These are phyloP conservation scores for Phalaenopsis hybrid DNA, from an alignment of 116 monocot species.

Conservation along the genomic window DNA sequence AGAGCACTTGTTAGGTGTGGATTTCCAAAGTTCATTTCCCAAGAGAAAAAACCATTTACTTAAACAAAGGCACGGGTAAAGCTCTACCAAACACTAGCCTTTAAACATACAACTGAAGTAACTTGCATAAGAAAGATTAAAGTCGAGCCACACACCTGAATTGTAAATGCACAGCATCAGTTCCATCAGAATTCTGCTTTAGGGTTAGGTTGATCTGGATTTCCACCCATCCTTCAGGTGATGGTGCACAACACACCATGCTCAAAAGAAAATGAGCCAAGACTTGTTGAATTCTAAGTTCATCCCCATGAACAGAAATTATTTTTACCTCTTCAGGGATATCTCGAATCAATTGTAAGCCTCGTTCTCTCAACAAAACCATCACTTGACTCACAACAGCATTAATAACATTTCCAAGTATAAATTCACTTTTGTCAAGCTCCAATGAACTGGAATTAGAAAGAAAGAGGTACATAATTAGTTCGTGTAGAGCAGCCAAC, in stretches of 20 bases:
- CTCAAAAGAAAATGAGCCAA: slow-evolving; percentile 69
- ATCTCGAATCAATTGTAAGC: slow-evolving; percentile 70
- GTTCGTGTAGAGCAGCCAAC: not conserved
- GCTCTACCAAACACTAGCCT: not conserved
- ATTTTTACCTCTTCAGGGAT: slow-evolving; percentile 87
- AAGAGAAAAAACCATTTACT: not conserved
- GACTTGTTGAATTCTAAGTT: slow-evolving; percentile 76
- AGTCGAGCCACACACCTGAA: slow-evolving; percentile 46
- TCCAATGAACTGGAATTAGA: slow-evolving; percentile 43
- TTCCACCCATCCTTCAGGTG: slow-evolving; percentile 78
- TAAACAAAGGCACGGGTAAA: not conserved
- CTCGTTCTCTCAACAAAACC: slow-evolving; percentile 74
- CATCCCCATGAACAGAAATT: slow-evolving; percentile 65
- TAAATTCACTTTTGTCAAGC: slow-evolving; percentile 62
- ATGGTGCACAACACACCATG: slow-evolving; percentile 67
- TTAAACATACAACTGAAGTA: not conserved
- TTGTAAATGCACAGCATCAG: slow-evolving; percentile 45
- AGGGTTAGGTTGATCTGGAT: slow-evolving; percentile 55
- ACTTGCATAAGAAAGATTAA: not conserved
- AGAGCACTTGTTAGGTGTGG: not conserved
- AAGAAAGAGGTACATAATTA: slow-evolving; percentile 17
- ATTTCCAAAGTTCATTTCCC: not conserved
- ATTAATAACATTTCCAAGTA: slow-evolving; percentile 66
- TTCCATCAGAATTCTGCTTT: slow-evolving; percentile 51
- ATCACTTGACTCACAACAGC: slow-evolving; percentile 92